A percentile compares a stretch with the other conserved stretches of the same genome.
These are phyloP conservation scores for Artemisia annua DNA, from an alignment of 129 eudicot genomes.

Conservation along the genomic window DNA sequence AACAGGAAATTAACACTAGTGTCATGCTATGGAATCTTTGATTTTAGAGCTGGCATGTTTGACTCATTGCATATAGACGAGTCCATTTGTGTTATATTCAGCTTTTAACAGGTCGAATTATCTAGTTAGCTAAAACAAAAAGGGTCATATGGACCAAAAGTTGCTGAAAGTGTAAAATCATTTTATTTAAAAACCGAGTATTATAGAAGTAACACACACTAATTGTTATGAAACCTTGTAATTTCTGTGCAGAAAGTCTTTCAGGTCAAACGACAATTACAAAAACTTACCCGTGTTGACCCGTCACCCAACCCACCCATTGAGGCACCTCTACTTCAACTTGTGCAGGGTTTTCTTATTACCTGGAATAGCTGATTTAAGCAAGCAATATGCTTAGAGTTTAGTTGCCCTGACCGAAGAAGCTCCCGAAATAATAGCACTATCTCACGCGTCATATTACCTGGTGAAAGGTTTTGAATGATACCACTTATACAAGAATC, in stretches of 20 bases:
- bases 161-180: not conserved
- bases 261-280: not conserved
- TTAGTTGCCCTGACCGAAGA: conserved; percentile 52
- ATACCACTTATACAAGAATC: conserved; percentile 61
- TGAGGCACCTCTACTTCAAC: not conserved
- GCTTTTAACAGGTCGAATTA: not conserved
- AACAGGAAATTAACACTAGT: not conserved
- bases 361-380: conserved; percentile 81
- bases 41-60: not conserved
- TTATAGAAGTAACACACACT: not conserved
- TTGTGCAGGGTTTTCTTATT: conserved; percentile 8
- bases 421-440: conserved; percentile 69
- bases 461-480: conserved; percentile 57
- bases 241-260: not conserved
- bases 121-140: not conserved
- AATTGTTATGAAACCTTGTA: not conserved
- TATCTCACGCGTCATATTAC: conserved; percentile 56
- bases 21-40: not conserved
- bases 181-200: not conserved
- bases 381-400: conserved; percentile 60
- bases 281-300: too few species aligned
- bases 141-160: not conserved
- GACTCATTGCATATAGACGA: not conserved
- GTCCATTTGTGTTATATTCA: not conserved
- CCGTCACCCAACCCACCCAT: not conserved